A percentile compares a stretch with the other conserved stretches of the same genome.
Conservation (phyloP, 805 yeast species). For the Barnettozyma wickerhamii region DNA sequence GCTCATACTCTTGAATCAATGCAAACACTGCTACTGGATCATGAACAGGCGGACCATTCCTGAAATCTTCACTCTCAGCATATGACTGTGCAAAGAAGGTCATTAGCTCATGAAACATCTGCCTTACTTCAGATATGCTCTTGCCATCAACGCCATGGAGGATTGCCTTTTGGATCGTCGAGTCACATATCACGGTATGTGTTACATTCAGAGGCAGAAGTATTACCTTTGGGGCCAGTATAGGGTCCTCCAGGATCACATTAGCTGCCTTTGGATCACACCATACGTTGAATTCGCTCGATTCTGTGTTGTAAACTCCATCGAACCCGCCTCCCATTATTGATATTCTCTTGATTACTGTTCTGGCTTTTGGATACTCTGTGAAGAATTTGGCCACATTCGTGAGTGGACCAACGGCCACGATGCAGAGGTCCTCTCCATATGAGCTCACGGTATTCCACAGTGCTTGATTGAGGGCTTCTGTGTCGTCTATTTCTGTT, state of each 20-base stretch:
- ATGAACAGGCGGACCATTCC: conserved; percentile 69
- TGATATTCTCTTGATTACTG: conserved; percentile 47
- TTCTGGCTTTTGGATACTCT: conserved; percentile 49
- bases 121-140: conserved; percentile 39
- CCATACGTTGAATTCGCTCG: conserved; percentile 72
- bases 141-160: conserved; percentile 28
- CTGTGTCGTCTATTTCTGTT: conserved; percentile 34
- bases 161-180: conserved; percentile 35
- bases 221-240: conserved; percentile 42
- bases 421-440: conserved; percentile 49
- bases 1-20: conserved; percentile 35
- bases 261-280: conserved; percentile 76
- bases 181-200: conserved; percentile 54
- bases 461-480: conserved; percentile 33
- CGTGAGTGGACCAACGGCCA: conserved; percentile 78
- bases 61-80: conserved; percentile 37
- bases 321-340: conserved; percentile 73
- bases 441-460: conserved; percentile 37
- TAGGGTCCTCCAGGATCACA: conserved; percentile 43
- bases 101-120: conserved; percentile 50
- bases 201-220: conserved; percentile 69
- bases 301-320: conserved; percentile 30
- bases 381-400: conserved; percentile 56
- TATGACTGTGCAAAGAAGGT: conserved; percentile 45
- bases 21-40: conserved; percentile 73